Evolutionary conservation across 805 yeast genomes (phyloP).

Genomic region (Candida maris): DNA sequence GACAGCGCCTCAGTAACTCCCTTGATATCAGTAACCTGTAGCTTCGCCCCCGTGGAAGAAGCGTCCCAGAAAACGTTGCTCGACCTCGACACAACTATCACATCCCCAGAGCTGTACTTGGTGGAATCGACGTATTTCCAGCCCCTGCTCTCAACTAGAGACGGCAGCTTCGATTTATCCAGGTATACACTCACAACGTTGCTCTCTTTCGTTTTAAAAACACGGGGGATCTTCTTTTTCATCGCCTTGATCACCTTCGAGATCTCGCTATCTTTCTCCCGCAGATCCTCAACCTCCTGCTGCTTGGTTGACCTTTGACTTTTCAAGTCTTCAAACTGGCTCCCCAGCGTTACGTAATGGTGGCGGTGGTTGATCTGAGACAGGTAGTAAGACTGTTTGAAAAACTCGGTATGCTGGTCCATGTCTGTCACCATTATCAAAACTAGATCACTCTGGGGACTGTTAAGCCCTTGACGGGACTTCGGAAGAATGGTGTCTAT

Average conservation of each 20-base stretch:
- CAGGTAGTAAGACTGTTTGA: conserved; percentile 24
- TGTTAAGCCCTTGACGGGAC: conserved; percentile 15
- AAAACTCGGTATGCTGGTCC: conserved; percentile 26
- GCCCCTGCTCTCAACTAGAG: conserved; percentile 18
- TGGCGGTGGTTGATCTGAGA: conserved; percentile 47
- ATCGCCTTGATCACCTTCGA: conserved; percentile 44
- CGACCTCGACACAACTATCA: conserved; percentile 46
- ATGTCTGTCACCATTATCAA: conserved; percentile 48
- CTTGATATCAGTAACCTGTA: conserved; percentile 9
- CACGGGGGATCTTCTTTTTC: conserved; percentile 49
- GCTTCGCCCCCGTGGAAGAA: conserved; percentile 6
- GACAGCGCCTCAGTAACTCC: conserved; percentile 12
- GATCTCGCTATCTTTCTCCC: conserved; percentile 40
- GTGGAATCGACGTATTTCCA: conserved; percentile 37
- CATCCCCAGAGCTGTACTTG: conserved; percentile 49
- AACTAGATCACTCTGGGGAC: conserved; percentile 40
- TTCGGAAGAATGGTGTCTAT: conserved; percentile 36
- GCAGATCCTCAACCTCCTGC: conserved; percentile 40
- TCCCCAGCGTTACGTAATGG: conserved; percentile 33
- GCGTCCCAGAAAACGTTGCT: conserved; percentile 23
- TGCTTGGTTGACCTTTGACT: conserved; percentile 35
- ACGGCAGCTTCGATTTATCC: conserved; percentile 39
- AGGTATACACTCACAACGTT: conserved; percentile 43
- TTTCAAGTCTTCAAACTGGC: conserved; percentile 35
- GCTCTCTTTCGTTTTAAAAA: conserved; percentile 27